Evolutionary conservation across 768 basidiomycete genomes (phyloP), one percentile per base, ranked within the genome.

Genomic region (Lactarius akahatsu): DNA sequence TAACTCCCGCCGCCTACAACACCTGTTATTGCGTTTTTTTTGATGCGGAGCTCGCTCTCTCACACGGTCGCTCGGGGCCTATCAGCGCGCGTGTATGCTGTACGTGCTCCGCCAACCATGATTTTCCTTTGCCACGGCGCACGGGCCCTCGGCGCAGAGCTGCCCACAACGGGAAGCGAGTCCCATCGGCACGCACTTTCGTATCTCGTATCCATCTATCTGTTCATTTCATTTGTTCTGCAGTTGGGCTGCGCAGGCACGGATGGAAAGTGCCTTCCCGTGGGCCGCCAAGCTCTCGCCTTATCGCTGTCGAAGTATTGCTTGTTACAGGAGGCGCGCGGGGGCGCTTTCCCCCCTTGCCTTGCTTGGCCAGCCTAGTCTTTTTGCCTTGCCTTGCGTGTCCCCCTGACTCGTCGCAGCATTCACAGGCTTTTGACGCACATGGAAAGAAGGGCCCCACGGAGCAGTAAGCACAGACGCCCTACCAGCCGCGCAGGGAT

Each of bases 211-310:
- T 41, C 41, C 41, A 41, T 52, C 50, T 5, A 28, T 52, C 50
- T 13, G 26, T 23, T 28, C 50, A 52, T 26, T 47, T 47, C 45
- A 23, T 47, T 23, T n/a, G 45, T 47, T 9, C 45, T 47, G 45
- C 45, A 47, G 64, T 45, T 59, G 32, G 52, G 52, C 59, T 55
- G 59, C 64, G 32, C 64, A 61, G 64, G 64, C 64, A 65, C 50
- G 26, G 26, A 52, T 28, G 26, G 26, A 26, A 2, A 13, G n/a
- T 23, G 23, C 23, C 23, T 52, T 52, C 50, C 50, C 23, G 23
- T 26, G 50, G 23, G 11, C n/a, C n/a, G n/a, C n/a, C n/a, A n/a
- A n/a, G n/a, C 6, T 11, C n/a, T 11, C n/a, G 50, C 5, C 50
- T 52, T 52, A 52, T 52, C 50, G 50, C 26, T 52, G 50, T 52